Conservation (phyloP, 805 yeast species). For the Dipodascopsis uninucleata region DNA sequence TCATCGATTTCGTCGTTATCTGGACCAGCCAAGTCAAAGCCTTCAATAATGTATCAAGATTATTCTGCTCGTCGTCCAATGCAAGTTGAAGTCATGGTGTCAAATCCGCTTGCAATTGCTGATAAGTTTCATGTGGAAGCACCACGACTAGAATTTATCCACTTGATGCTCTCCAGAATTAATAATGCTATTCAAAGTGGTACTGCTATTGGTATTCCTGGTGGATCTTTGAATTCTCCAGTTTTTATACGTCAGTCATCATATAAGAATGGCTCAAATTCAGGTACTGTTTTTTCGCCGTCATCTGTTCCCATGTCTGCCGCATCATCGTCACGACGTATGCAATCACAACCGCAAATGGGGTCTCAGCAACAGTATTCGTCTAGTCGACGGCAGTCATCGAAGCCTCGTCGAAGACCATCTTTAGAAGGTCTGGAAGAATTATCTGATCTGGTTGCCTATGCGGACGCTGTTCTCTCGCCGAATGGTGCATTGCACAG, state of each 20-base stretch:
- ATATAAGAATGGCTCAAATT: too few species aligned
- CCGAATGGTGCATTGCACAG: background rate
- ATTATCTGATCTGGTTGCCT: conserved; percentile 23
- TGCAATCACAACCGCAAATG: too few species aligned
- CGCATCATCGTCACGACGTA: too few species aligned
- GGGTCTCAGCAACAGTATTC: too few species aligned
- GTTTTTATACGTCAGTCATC: too few species aligned
- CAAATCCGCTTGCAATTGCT: conserved; percentile 57
- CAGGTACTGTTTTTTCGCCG: too few species aligned
- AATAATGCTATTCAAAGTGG: conserved; percentile 12
- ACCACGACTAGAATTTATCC: conserved; percentile 58
- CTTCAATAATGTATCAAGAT: conserved; percentile 28
- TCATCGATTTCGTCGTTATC: conserved; percentile 1
- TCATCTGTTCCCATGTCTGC: too few species aligned
- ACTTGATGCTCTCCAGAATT: conserved; percentile 49
- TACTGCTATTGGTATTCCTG: too few species aligned
- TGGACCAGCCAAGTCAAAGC: conserved; percentile 3
- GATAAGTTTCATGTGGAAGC: conserved; percentile 47
- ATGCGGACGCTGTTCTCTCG: conserved; percentile 3
- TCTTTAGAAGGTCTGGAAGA: conserved; percentile 21
- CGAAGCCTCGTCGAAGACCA: too few species aligned
- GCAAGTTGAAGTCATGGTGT: conserved; percentile 69
- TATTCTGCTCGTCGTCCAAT: conserved; percentile 45
- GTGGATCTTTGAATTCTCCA: too few species aligned
- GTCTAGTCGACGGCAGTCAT: too few species aligned